Base-by-base conservation (phyloP, 306 rosid genomes). In the Canavalia gladiata region DNA sequence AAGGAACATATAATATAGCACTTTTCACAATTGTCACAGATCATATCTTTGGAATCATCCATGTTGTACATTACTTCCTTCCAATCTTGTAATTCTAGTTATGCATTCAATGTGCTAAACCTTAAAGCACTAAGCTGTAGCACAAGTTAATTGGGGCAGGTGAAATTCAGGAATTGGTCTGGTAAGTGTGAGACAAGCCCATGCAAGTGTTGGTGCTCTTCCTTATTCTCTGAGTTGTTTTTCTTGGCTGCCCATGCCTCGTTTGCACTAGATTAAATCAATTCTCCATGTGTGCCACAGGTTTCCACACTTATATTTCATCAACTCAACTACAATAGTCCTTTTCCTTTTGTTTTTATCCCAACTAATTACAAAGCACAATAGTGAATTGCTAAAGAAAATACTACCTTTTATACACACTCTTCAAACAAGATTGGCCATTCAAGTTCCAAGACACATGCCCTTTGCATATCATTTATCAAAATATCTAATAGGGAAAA, bases 161-260 rank as follows among this genome's bases (percentile, higher is more conserved):
- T 92, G 88, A 86, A 87, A 78, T 49, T 41, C 42, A 64, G 73
- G 63, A 66, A 75, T 45, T 83, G 87, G 94, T 88, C 89, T 72
- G 84, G 86, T 82, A 28, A 86, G 82, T 45, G 68, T 55, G 89
- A 75, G 86, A 87, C 94, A 90, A 50, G 87, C 78, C 85, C 89
- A 88, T 83, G 92, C 74, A 77, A 64, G 49, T 41, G 57, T 64
- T 18, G 46, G 37, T 82, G 52, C 13, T 54, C 45, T 81, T 58
- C 43, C 79, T 59, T 46, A 47, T 34, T 74, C 75, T 78, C 82
- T 80, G 74, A 63, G 43, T 85, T 76, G 82, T 68, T 80, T 69
- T 84, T 46, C 82, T 80, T 34, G 34, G 63, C 81, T 60, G 87
- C 88, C 88, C 92, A 85, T 88, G 28, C 74, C 81, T 74, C 66